Evolutionary conservation across 2,329 filamentous ascomycete genomes (phyloP).

Genomic region (Byssothecium circinans): DNA sequence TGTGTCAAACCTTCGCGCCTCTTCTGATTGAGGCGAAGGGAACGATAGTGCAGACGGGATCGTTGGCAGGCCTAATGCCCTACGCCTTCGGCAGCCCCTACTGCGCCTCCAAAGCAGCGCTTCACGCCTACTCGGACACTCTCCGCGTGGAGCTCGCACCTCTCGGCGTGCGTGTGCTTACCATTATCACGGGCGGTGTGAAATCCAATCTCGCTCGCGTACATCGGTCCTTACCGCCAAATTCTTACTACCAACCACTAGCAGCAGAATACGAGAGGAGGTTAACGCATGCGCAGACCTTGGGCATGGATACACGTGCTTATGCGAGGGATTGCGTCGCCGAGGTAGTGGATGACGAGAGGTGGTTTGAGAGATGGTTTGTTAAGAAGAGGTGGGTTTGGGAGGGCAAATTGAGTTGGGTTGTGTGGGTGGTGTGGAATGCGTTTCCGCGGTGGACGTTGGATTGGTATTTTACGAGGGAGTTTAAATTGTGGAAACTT

Average conservation of each 20-base stretch:
- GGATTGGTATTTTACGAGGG: conserved; percentile 51
- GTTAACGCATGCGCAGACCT: conserved; percentile 57
- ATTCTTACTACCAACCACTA: conserved; percentile 57
- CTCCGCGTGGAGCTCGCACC: conserved; percentile 60
- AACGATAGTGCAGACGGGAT: conserved; percentile 52
- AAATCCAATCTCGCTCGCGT: conserved; percentile 60
- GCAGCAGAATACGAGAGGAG: conserved; percentile 55
- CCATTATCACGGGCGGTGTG: conserved; percentile 61
- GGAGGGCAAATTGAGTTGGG: conserved; percentile 55
- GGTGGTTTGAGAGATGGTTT: conserved; percentile 17
- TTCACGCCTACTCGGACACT: conserved; percentile 61
- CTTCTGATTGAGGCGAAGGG: conserved; percentile 52
- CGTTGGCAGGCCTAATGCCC: conserved; percentile 46
- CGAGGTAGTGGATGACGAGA: conserved; percentile 50
- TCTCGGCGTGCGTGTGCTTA: conserved; percentile 52
- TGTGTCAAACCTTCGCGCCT: conserved; percentile 60
- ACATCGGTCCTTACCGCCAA: conserved; percentile 50
- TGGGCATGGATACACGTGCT: conserved; percentile 53
- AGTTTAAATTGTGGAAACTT: conserved; percentile 56
- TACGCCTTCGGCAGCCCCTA: conserved; percentile 49
- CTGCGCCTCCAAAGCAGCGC: conserved; percentile 62
- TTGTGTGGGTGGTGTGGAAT: conserved; percentile 52
- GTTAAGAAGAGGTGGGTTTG: conserved; percentile 54
- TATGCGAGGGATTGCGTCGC: conserved; percentile 60
- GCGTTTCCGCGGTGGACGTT: conserved; percentile 49